These are phyloP conservation scores for Aspergillus tamarii DNA, from an alignment of 2,329 filamentous ascomycete genomes.

Conservation along the genomic window DNA sequence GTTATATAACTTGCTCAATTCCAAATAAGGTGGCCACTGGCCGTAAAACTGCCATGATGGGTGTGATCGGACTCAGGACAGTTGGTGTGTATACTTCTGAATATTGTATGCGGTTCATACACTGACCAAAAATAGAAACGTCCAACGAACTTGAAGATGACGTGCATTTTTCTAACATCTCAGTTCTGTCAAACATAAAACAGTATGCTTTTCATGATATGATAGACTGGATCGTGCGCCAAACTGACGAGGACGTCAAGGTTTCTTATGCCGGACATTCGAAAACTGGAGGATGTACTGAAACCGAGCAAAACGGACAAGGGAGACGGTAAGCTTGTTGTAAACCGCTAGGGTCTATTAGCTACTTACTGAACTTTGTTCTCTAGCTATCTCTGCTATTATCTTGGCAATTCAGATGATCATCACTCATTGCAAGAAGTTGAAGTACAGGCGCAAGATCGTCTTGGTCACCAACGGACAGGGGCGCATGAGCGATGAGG, in stretches of 20 bases:
- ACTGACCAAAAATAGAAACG: constrained; percentile 54
- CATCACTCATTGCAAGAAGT: constrained; percentile 72
- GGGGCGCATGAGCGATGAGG: constrained; percentile 72
- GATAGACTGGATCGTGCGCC: not conserved
- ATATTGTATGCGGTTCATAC: constrained; percentile 8
- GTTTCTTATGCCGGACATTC: constrained; percentile 69
- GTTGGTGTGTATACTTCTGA: constrained; percentile 54
- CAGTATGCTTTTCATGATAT: constrained; percentile 61
- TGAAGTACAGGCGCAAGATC: constrained; percentile 80
- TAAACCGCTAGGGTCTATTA: not conserved
- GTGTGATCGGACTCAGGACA: constrained; percentile 83
- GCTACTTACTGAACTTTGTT: not conserved
- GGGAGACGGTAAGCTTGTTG: constrained; percentile 66
- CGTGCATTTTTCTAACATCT: constrained; percentile 79
- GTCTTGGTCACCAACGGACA: constrained; percentile 83
- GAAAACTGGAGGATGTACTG: constrained; percentile 64
- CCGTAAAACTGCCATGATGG: constrained; percentile 73
- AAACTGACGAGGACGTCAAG: constrained; percentile 33
- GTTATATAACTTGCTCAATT: not conserved
- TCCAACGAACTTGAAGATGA: constrained; percentile 67
- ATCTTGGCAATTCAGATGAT: constrained; percentile 90
- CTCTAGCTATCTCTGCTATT: constrained; percentile 73
- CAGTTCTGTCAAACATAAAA: constrained; percentile 64
- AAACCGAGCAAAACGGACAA: constrained; percentile 67
- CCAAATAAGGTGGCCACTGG: constrained; percentile 59